Base-by-base conservation (phyloP, 805 yeast species). In the Metschnikowia continentalis region DNA sequence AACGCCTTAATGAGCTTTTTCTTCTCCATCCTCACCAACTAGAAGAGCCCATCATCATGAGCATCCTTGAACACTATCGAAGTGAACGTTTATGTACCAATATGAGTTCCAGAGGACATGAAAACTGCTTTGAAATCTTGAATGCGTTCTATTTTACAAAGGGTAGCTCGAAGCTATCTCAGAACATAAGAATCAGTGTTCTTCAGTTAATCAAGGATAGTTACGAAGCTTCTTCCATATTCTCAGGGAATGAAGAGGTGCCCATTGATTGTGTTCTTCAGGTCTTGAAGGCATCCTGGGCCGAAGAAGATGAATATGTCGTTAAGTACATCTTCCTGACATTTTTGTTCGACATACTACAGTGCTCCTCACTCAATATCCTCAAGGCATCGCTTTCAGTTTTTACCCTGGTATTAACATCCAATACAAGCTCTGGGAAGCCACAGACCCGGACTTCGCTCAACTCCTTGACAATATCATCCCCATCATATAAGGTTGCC, bases 21-120 rank as follows among this genome's bases (percentile, higher is more conserved):
- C 55, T 78, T 33, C 56, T 57, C 4, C 61, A 76, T 55, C 56
- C 76, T 15, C 65, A 63, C 3, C 62, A 63, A 46, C 55, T 81
- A 26, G 66, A 75, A 10, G 66, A 68, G 1, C 66, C 63, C 3
- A 67, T 69, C 10, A 71, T 77, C n/a, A 55, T 64, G 5, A 73
- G 70, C 47, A 74, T 86, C 3, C 61, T 86, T 26, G 64, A 70
- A 2, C 76, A 69, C 56, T 83, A 80, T 61, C 65, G 68, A 3
- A 69, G 71, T 11, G 79, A 79, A 47, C 74, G 77, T 48, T 60
- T 76, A 32, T 85, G 91, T 59, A 73, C 83, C 2, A 78, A 82
- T 10, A 61, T 82, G 5, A 65, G 77, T 32, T 69, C 76, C 0
- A 63, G 72, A 7, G 85, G 90, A 88, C 66, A 67, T 43, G 71